Evolutionary conservation across 768 basidiomycete species (phyloP), one percentile per base, ranked within the genome.

Genomic region (Kwoniella newhampshirensis): DNA sequence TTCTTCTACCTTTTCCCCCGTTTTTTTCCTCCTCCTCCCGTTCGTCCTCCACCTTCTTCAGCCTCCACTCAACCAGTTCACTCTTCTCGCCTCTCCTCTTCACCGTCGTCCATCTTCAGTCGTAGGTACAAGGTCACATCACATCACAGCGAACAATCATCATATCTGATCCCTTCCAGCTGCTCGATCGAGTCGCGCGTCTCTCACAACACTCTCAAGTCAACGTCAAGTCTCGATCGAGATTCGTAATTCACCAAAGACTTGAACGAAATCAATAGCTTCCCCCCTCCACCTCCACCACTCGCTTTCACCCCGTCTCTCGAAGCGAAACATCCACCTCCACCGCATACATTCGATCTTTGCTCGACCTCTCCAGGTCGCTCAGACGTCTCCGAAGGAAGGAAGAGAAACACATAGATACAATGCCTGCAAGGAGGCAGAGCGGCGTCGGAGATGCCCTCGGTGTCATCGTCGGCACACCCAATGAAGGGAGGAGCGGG

Each of bases 371-470:
- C 43, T 15, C 43, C 4, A 46, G 26, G 25, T n/a, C 23, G 3
- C 12, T n/a, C n/a, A 32, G 6, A 32, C 32, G 13, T 13, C 32
- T 32, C 32, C 7, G 13, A 6, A 32, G 7, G 13, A 13, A 32
- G 32, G 32, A 32, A 32, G 6, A 32, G 32, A 6, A 32, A 6
- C 32, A 13, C 13, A 13, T n/a, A 32, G 7, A 23, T 3, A 54
- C 25, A 25, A 51, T 58, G 43, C 50, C 50, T 46, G 46, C 55
- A 26, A 51, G 53, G 42, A 46, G 62, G 50, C 63, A 59, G 54
- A 58, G 42, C 51, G 55, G 51, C 47, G 36, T 28, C 26, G n/a
- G 28, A 12, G 40, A 20, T 21, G 18, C 18, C 30, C 13, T 20
- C 30, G n/a, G 27, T 28, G 50, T 41, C 7, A 28, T 39, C 18